phyloP scores from a whole-genome alignment of 768 basidiomycete species.

The Zangia roseola region DNA sequence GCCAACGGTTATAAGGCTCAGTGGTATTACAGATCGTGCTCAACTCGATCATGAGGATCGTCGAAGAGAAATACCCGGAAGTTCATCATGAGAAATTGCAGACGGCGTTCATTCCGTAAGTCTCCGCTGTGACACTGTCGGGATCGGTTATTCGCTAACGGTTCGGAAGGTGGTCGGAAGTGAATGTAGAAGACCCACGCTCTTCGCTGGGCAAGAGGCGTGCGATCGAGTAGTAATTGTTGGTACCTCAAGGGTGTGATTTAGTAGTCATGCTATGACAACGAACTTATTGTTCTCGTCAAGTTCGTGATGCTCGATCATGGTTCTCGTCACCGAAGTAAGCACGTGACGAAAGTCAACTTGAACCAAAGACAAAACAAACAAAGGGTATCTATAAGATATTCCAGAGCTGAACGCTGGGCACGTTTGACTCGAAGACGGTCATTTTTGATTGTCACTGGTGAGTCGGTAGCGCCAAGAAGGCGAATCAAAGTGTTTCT shows the following conservation, averaged over 20 bases:
- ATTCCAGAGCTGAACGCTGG: too few relatives aligned
- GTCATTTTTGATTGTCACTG: conserved; percentile 7
- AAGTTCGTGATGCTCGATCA: too few relatives aligned
- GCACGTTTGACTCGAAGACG: conserved; percentile 9
- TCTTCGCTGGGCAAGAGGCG: conserved; percentile 21
- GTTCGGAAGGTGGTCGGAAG: conserved; percentile 24
- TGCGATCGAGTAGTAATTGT: conserved; percentile 7
- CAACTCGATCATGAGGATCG: conserved; percentile 55
- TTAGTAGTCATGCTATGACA: conserved; percentile 6
- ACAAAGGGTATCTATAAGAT: too few relatives aligned
- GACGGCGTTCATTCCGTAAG: conserved; percentile 60
- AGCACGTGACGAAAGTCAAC: conserved; percentile 49
- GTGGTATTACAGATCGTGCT: conserved; percentile 56
- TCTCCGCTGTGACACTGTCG: conserved; percentile 13
- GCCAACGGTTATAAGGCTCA: neutral
- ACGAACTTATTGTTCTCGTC: conserved; percentile 13
- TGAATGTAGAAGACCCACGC: conserved; percentile 20
- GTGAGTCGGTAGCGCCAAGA: conserved; percentile 12
- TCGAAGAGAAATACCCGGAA: conserved; percentile 61
- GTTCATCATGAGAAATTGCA: conserved; percentile 63
- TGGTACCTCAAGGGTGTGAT: neutral
- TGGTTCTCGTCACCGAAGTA: neutral
- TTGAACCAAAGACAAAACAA: conserved; percentile 48
- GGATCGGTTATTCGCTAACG: conserved; percentile 2
- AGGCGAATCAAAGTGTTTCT: conserved; percentile 8